These are phyloP conservation scores for Besnoitia besnoiti DNA, from an alignment of 169 alveolate species.

Conservation along the genomic window DNA sequence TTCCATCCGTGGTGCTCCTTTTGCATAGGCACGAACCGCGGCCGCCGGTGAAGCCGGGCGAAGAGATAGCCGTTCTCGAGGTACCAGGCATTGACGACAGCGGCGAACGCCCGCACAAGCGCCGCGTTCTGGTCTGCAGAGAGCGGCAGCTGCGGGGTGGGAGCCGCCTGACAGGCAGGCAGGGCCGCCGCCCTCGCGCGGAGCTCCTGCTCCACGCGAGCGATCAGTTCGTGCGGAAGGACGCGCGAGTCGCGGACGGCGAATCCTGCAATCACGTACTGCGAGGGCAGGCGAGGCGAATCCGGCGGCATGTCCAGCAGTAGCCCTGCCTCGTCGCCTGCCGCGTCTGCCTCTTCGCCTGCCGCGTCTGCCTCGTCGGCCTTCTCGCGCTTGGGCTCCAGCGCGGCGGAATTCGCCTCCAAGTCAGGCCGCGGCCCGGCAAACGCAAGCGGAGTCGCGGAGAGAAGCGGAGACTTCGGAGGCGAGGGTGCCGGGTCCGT, in stretches of 20 bases:
- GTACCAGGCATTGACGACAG: neutral
- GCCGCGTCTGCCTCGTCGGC: neutral
- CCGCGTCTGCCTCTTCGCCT: neutral
- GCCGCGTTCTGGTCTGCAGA: neutral
- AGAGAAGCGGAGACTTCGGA: neutral
- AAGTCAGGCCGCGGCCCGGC: neutral
- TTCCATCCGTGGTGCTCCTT: too few species aligned
- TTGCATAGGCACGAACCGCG: neutral
- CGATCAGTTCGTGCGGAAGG: neutral
- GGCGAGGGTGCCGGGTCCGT: too few species aligned
- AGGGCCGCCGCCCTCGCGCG: neutral
- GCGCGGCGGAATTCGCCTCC: neutral
- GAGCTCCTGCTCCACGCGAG: neutral
- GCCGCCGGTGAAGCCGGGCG: neutral
- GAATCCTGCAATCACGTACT: constrained; percentile 23
- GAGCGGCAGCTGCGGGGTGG: neutral
- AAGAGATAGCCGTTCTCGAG: neutral
- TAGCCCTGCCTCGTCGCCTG: neutral
- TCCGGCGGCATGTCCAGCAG: neutral
- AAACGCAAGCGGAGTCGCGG: neutral
- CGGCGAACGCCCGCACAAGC: neutral
- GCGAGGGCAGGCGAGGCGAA: neutral
- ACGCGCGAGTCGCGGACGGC: constrained; percentile 7
- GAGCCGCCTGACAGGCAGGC: neutral
- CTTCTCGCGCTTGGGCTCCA: neutral